A percentile compares a stretch with the other conserved stretches of the same genome.
These are phyloP conservation scores for Omphalea diandra DNA, from an alignment of 441 rosid genomes.

Conservation along the genomic window DNA sequence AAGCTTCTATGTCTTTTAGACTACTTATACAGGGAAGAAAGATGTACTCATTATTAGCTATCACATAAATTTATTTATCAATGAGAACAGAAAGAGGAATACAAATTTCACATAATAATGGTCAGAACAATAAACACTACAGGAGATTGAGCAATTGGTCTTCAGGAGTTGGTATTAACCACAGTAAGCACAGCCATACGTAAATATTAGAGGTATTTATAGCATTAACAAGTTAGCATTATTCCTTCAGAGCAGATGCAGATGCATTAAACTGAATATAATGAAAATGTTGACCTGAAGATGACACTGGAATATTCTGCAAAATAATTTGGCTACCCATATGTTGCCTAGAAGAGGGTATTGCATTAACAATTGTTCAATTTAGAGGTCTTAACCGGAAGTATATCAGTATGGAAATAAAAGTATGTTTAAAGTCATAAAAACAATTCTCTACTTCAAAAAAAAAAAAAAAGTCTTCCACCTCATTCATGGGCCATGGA, in stretches of 20 bases:
- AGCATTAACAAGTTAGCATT: too few relatives aligned
- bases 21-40: constrained; percentile 22
- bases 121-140: neutral
- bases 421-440: neutral
- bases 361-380: too few relatives aligned
- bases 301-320: too few relatives aligned
- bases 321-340: too few relatives aligned
- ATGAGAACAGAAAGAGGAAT: constrained; percentile 9
- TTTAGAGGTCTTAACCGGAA: neutral
- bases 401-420: neutral
- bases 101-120: neutral
- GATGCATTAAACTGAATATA: too few relatives aligned
- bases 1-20: constrained; percentile 32
- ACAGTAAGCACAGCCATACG: too few relatives aligned
- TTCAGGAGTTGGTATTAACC: neutral
- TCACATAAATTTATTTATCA: constrained; percentile 28
- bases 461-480: neutral
- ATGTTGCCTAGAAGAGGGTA: too few relatives aligned
- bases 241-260: too few relatives aligned
- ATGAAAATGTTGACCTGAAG: too few relatives aligned
- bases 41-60: constrained; percentile 25
- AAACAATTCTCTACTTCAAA: neutral
- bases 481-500: neutral
- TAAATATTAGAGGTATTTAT: too few relatives aligned
- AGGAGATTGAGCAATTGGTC: neutral